Base-by-base conservation (phyloP, 2,329 filamentous ascomycete species). In the Trichoderma sp. region DNA sequence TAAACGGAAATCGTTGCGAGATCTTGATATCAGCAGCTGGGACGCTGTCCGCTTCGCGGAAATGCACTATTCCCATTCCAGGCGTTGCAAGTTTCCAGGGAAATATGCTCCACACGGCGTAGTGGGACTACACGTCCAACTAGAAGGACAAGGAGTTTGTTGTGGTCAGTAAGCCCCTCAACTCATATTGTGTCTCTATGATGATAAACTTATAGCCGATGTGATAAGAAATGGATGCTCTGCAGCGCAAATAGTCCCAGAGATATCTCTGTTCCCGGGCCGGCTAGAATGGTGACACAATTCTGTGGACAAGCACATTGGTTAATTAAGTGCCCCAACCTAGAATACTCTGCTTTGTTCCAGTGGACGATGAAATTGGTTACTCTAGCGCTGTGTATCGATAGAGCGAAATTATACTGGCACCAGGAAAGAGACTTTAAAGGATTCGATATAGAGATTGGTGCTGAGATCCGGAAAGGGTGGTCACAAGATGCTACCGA, bases 221-320 rank as follows among this genome's bases (percentile, higher is more conserved):
- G 27, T 0, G 0, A 9, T 6, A 75, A 73, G 74, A 7, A 76
- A 76, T 2, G 74, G 74, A 0, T 75, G 74, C 54, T 76, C 74
- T 12, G 74, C 73, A 8, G 75, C 72, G 0, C 74, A 76, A 42
- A 35, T 71, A 8, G 69, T 76, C 3, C 74, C 73, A 3, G 60
- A 60, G n/a, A 71, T 76, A 8, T 72, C 67, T 64, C 67, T 0
- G 71, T 70, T 4, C 69, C 71, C 0, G 54, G 58, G 1, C 70
- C 78, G 5, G 81, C 78, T 10, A 77, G 74, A 22, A 78, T 76
- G 27, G 74, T 84, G 25, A 81, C 78, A 0, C 83, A 86, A 58
- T 84, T 86, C 70, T 79, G 76, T n/a, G 80, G 82, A 9, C 83
- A 84, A 73, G 75, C 83, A 5, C 84, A 86, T 68, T 86, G 81